Evolutionary conservation across 108 stramenopile genomes (phyloP).

Genomic region (Aurantiochytrium sp.): DNA sequence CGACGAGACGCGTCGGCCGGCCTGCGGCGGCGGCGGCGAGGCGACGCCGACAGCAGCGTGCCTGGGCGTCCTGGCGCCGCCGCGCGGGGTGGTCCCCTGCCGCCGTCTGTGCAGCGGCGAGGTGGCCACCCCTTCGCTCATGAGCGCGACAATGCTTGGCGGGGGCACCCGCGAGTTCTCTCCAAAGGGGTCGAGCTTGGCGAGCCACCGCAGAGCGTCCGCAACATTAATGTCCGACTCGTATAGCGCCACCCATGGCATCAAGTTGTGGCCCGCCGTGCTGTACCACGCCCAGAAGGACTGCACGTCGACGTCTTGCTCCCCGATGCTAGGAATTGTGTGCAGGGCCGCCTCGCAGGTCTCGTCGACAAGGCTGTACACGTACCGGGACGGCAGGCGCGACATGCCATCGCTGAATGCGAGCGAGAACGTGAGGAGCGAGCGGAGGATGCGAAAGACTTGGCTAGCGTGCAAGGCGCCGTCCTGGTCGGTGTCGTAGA

Average conservation of each 20-base stretch:
- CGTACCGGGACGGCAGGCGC: background rate
- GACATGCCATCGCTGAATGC: background rate
- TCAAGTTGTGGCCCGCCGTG: background rate
- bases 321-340: background rate
- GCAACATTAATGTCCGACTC: background rate
- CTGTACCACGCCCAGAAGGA: background rate
- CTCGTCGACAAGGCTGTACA: conserved; percentile 23
- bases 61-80: no score
- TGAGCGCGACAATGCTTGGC: conserved; percentile 27
- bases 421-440: background rate
- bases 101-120: background rate
- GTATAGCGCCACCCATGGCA: conserved; percentile 16
- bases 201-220: background rate
- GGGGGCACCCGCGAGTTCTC: background rate
- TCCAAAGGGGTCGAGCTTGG: background rate
- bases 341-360: background rate
- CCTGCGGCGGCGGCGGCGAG: no score
- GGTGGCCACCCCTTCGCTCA: conserved; percentile 9
- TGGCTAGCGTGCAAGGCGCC: background rate
- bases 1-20: no score
- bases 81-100: no score
- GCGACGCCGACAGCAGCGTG: no score
- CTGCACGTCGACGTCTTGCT: background rate
- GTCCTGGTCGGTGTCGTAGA: conserved; percentile 23
- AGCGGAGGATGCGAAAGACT: background rate